A percentile compares a stretch with the other conserved stretches of the same genome.
Conservation (phyloP, 805 yeast genomes). For the Barnettozyma californica region DNA sequence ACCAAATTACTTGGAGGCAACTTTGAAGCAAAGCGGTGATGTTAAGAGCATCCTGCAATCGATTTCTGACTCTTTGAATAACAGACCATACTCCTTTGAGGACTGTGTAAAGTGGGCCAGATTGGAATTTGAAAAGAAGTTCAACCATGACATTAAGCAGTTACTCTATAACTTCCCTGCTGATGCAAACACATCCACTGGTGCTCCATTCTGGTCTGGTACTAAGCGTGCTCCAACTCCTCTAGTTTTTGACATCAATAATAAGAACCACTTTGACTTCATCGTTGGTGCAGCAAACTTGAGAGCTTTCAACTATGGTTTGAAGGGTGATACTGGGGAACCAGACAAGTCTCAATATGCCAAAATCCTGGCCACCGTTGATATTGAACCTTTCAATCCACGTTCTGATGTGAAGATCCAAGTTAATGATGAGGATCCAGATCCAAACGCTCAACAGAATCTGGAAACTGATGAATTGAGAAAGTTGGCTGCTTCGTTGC, state of each 20-base stretch:
- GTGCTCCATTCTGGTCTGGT: slow-evolving; percentile 96
- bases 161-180: slow-evolving; percentile 90
- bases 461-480: slow-evolving; percentile 62
- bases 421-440: slow-evolving; percentile 82
- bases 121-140: slow-evolving; percentile 78
- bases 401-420: slow-evolving; percentile 74
- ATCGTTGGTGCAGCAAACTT: slow-evolving; percentile 86
- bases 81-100: slow-evolving; percentile 85
- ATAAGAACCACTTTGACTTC: slow-evolving; percentile 76
- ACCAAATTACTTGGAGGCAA: slow-evolving; percentile 87
- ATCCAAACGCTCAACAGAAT: slow-evolving; percentile 56
- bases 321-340: slow-evolving; percentile 64
- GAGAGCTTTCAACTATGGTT: slow-evolving; percentile 85
- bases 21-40: slow-evolving; percentile 88
- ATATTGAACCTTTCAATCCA: slow-evolving; percentile 67
- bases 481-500: slow-evolving; percentile 69
- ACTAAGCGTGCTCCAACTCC: slow-evolving; percentile 95
- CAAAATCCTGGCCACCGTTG: slow-evolving; percentile 44
- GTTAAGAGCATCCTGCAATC: slow-evolving; percentile 81
- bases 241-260: slow-evolving; percentile 67
- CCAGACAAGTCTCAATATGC: slow-evolving; percentile 45
- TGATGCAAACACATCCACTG: slow-evolving; percentile 85
- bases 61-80: slow-evolving; percentile 66
- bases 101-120: slow-evolving; percentile 97
- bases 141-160: slow-evolving; percentile 81